A percentile compares a stretch with the other conserved stretches of the same genome.
These are phyloP conservation scores for Tephrocybe sp. DNA, from an alignment of 768 basidiomycete genomes.

Conservation along the genomic window DNA sequence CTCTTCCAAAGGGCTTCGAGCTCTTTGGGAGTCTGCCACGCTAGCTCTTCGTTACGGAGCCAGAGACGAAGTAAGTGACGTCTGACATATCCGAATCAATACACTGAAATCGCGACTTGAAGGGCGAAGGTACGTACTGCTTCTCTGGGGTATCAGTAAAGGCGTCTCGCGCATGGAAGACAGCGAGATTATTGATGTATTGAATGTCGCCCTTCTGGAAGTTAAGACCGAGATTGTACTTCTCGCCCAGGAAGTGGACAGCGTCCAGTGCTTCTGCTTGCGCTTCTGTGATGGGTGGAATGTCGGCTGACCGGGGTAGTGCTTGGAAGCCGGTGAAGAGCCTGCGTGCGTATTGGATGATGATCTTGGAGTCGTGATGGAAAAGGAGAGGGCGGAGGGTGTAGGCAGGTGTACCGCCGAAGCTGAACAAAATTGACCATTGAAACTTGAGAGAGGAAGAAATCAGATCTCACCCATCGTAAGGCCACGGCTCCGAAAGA, in stretches of 20 bases:
- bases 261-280: conserved; percentile 46
- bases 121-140: conserved; percentile 28
- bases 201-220: conserved; percentile 49
- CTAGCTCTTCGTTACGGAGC: conserved; percentile 37
- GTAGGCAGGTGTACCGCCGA: conserved; percentile 34
- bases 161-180: conserved; percentile 43
- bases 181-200: conserved; percentile 43
- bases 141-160: conserved; percentile 38
- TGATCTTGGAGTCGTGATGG: conserved; percentile 35
- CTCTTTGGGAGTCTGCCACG: conserved; percentile 34
- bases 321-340: conserved; percentile 36
- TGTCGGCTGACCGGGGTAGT: conserved; percentile 21
- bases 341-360: conserved; percentile 47
- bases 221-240: conserved; percentile 39
- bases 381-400: conserved; percentile 37
- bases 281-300: conserved; percentile 45
- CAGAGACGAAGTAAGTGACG: conserved; percentile 39
- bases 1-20: conserved; percentile 35
- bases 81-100: conserved; percentile 13
- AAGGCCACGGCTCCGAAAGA: conserved; percentile 40
- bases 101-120: not conserved
- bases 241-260: conserved; percentile 41
- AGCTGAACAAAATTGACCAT: conserved; percentile 15
- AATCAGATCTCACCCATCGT: conserved; percentile 31
- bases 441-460: not conserved